Conservation (phyloP, 106 monocot genomes). For the Apostasia ramifera region DNA sequence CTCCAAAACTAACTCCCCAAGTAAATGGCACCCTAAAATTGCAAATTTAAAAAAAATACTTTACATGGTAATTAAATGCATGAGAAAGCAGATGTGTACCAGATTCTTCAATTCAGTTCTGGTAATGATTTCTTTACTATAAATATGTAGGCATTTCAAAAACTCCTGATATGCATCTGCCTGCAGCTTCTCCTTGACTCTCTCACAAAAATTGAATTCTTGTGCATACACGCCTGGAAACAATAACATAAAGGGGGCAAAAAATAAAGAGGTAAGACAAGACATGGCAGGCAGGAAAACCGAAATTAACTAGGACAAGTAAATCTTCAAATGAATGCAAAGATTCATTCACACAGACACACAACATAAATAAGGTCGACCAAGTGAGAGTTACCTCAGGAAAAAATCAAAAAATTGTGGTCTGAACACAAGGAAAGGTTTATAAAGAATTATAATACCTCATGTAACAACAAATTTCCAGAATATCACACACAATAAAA, state of each 20-base stretch:
- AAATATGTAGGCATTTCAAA: constrained; percentile 94
- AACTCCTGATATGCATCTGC: constrained; percentile 90
- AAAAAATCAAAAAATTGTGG: too few species aligned
- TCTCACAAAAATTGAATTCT: constrained; percentile 87
- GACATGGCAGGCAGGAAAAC: neutral
- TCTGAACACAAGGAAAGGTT: too few species aligned
- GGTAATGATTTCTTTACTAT: constrained; percentile 86
- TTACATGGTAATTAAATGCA: too few species aligned
- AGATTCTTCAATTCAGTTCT: constrained; percentile 75
- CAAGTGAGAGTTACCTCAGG: too few species aligned
- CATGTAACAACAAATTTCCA: too few species aligned
- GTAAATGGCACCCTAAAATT: too few species aligned
- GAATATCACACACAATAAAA: too few species aligned
- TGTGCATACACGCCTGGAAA: constrained; percentile 63
- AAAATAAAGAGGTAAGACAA: neutral
- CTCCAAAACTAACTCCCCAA: too few species aligned
- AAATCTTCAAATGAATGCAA: neutral
- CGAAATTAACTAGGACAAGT: neutral
- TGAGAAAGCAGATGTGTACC: constrained; percentile 31
- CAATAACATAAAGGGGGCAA: neutral
- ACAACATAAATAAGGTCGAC: too few species aligned
- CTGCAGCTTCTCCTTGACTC: constrained; percentile 87
- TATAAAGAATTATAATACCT: too few species aligned
- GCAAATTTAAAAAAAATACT: too few species aligned
- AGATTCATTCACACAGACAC: neutral